These are phyloP conservation scores for Fibroporia radiculosa DNA, from an alignment of 768 basidiomycete species.

Conservation along the genomic window DNA sequence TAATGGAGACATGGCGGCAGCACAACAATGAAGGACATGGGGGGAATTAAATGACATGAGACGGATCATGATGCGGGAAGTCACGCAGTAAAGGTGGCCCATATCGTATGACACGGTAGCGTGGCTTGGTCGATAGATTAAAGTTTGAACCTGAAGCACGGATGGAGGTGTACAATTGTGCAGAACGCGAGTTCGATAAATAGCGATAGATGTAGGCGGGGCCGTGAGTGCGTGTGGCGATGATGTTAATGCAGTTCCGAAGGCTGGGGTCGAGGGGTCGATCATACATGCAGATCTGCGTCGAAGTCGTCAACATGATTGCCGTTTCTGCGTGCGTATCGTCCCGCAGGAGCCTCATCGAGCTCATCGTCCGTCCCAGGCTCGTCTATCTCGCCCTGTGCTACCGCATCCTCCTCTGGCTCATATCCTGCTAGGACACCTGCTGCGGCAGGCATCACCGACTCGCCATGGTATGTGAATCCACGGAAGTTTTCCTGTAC, in stretches of 20 bases:
- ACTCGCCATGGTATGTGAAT: slow-evolving; percentile 81
- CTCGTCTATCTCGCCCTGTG: slow-evolving; percentile 30
- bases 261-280: not conserved
- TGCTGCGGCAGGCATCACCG: slow-evolving; percentile 35
- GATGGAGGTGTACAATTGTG: not conserved
- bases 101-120: not conserved
- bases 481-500: slow-evolving; percentile 97
- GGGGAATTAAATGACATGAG: not conserved
- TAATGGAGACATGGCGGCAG: not conserved
- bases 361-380: slow-evolving; percentile 70
- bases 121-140: not conserved
- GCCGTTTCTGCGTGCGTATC: slow-evolving; percentile 57
- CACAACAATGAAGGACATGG: not conserved
- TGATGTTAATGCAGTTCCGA: not conserved
- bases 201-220: not conserved
- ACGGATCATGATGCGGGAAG: not conserved
- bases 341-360: slow-evolving; percentile 58
- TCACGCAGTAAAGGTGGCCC: not conserved
- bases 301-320: slow-evolving; percentile 21
- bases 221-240: not conserved
- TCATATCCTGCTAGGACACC: slow-evolving; percentile 28
- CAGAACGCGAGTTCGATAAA: not conserved
- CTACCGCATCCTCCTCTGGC: slow-evolving; percentile 20
- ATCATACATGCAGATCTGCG: slow-evolving; percentile 27
- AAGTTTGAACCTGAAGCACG: not conserved